Base-by-base conservation (phyloP, 352 stramenopile genomes). In the Phytopythium vexans region DNA sequence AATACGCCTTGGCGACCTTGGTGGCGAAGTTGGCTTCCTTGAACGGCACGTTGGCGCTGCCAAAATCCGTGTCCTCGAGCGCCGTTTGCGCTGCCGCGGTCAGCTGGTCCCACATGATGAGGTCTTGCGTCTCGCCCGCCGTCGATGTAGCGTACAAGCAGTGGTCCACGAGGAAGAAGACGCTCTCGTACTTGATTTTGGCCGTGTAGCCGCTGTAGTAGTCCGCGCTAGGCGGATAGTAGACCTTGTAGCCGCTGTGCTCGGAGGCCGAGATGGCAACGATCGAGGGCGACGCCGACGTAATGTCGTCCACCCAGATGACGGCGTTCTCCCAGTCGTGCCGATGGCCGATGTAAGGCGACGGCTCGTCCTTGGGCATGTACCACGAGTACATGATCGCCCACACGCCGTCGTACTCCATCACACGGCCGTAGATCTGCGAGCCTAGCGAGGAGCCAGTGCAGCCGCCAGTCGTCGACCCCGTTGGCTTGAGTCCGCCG, bases 311-410 rank as follows among this genome's bases (percentile, higher is more conserved):
- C 48, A 70, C 55, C 62, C 62, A 70, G 36, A 70, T 56, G 1
- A 70, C 54, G 27, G 61, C 47, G 47, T 70, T 64, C 52, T 70
- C 62, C 62, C 62, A 70, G 48, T 70, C 56, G 45, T 70, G 62
- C 32, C 62, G 62, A 52, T 70, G 56, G 11, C 62, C 62, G 10
- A 70, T 41, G 10, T 37, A 32, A 9, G 62, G 42, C 31, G 44
- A 62, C 34, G 56, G 62, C 42, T 53, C 59, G 52, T 70, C 62
- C 53, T 66, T 67, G 15, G 44, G 59, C 43, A 27, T 27, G 54
- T 77, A 77, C 68, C 68, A 77, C 27, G 60, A 58, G 60, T 70
- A 70, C 62, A 70, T 70, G 55, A 70, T 58, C 5, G 47, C 49
- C 52, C 52, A 70, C 1, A 51, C 41, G 39, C 55, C 60, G 11